Base-by-base conservation (phyloP, 2,329 filamentous ascomycete species). In the Aspergillus tamarii region DNA sequence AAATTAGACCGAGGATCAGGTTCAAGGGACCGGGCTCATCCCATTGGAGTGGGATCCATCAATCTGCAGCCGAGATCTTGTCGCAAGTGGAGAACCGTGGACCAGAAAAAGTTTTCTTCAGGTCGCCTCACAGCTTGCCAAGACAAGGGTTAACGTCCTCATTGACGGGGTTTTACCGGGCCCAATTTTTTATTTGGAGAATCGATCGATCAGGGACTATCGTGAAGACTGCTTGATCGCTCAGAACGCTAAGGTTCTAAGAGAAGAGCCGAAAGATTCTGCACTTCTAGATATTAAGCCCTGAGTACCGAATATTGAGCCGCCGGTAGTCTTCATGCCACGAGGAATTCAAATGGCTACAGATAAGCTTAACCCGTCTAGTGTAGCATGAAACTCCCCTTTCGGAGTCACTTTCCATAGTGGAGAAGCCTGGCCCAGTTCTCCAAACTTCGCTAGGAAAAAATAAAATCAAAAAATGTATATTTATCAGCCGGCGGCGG, bases 321-420 rank as follows among this genome's bases (percentile, higher is more conserved):
- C 45, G 23, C 34, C n/a, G 10, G 26, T 14, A 30, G 26, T 14
- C n/a, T 32, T 2, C n/a, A 36, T 54, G 19, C 52, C n/a, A 55
- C 32, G 52, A 55, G 19, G 32, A 23, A 34, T 3, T 30, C 52
- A 19, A 10, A 54, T 60, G 34, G 7, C 48, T 7, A n/a, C 28
- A 60, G 14, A 60, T 60, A 53, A 60, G 58, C 58, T 54, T 60
- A 60, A 54, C 58, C 48, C 19, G 2, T 45, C 48, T 45, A 53
- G 32, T 60, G 34, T 26, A 43, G 46, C 23, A 32, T 32, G 32
- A 54, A 39, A 53, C 10, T 54, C 39, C 36, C 14, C 2, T 6
- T 21, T 54, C 48, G 52, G 36, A 23, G 10, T 23, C 36, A 34
- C 19, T 60, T 52, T 23, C 58, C 48, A 41, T 32, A 26, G 46